Base-by-base conservation (phyloP, 1,284 basidiomycete species). In the Ustilago hordei region DNA sequence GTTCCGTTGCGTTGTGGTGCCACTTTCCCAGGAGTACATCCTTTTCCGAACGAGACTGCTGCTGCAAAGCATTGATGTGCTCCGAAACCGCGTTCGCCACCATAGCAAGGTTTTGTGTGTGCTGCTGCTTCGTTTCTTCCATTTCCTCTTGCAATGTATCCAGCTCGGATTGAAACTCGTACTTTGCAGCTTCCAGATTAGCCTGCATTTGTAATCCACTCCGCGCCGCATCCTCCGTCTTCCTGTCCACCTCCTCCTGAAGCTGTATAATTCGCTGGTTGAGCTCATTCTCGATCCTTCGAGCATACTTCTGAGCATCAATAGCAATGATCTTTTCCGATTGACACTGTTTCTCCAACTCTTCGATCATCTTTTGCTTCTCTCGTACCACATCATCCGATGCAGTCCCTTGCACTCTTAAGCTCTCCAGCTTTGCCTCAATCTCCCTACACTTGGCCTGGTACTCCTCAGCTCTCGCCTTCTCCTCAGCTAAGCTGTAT, bases 241-340 rank as follows among this genome's bases (percentile, higher is more conserved):
- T 64, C 54, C 11, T 50, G 8, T 69, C 50, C 4, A 73, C 43
- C 38, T 64, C 47, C 4, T 34, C 32, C n/a, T 62, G 17, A 15
- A 77, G 66, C 55, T 63, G 47, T 9, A 73, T 43, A 28, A 77
- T 67, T 48, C 66, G 55, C 19, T 57, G 34, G 17, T 53, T 66
- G 45, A 73, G 58, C 54, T 72, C 59, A n/a, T 31, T 55, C 35
- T 77, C 75, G 50, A 73, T 56, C 64, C 50, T 68, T 19, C 66
- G 61, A 1, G 69, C 67, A 45, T 76, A 76, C 55, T 64, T 68
- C 38, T 76, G 74, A 8, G 69, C 65, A 38, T 76, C 74, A 23
- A 72, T 71, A 12, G 66, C 64, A 28, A 69, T 66, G 34, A 69
- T 63, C 70, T 67, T 73, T 41, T 69, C 60, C 28, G 70, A 67